These are phyloP conservation scores for Cordyceps fumosorosea DNA, from an alignment of 2,329 filamentous ascomycete species.

Conservation along the genomic window DNA sequence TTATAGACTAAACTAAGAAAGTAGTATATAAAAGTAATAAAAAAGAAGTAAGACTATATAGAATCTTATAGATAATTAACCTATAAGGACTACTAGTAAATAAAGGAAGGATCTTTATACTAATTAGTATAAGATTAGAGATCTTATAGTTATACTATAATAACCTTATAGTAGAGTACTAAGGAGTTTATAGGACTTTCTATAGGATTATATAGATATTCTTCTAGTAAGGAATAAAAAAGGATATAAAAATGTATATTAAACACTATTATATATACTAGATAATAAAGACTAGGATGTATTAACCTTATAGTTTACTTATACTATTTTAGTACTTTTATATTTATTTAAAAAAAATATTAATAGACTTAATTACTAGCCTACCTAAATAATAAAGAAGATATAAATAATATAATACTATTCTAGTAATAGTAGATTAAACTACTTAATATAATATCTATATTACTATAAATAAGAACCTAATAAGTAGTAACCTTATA, in stretches of 20 bases:
- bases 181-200: neutral
- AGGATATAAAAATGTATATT: conserved; percentile 5
- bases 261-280: too few species aligned
- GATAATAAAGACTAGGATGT: conserved; percentile 4
- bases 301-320: conserved; percentile 23
- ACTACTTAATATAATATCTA: too few species aligned
- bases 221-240: neutral
- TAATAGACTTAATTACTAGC: neutral
- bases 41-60: too few species aligned
- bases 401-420: too few species aligned
- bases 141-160: conserved; percentile 5
- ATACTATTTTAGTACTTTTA: neutral
- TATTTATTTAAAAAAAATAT: conserved; percentile 14
- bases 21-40: conserved; percentile 3
- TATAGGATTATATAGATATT: neutral
- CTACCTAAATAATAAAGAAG: too few species aligned
- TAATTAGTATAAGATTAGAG: too few species aligned
- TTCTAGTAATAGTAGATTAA: too few species aligned
- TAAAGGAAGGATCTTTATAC: conserved; percentile 11
- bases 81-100: conserved; percentile 9
- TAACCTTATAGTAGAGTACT: conserved; percentile 6
- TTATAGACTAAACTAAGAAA: neutral
- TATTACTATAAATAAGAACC: too few species aligned
- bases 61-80: too few species aligned
- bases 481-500: too few species aligned